Percentiles rank a stretch among this genome's conserved stretches.
Conservation (phyloP, 2,329 filamentous ascomycete genomes). For the Fusarium camptoceras region DNA sequence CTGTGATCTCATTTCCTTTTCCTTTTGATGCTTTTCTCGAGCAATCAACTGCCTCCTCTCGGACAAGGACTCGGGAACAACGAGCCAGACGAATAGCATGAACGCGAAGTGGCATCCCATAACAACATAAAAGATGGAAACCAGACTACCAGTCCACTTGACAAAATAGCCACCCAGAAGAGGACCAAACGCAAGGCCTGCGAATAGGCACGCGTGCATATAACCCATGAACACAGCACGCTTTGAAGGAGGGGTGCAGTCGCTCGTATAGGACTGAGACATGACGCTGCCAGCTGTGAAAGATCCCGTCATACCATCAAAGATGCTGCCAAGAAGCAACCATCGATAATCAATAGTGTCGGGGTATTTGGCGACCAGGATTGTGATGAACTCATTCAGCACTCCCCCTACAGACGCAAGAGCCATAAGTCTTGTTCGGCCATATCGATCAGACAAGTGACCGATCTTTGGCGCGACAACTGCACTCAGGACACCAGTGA, state of each 20-base stretch:
- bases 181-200: conserved; percentile 89
- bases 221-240: conserved; percentile 89
- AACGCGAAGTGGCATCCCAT: conserved; percentile 79
- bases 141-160: conserved; percentile 76
- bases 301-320: conserved; percentile 88
- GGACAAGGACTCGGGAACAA: conserved; percentile 88
- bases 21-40: conserved; percentile 71
- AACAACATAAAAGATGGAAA: conserved; percentile 87
- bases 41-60: conserved; percentile 77
- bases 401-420: conserved; percentile 81
- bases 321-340: conserved; percentile 78
- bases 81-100: conserved; percentile 75
- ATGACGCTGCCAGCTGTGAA: conserved; percentile 85
- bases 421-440: conserved; percentile 79
- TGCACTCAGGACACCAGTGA: conserved; percentile 81
- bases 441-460: conserved; percentile 86
- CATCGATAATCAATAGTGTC: conserved; percentile 80
- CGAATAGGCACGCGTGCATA: conserved; percentile 89
- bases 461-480: conserved; percentile 86
- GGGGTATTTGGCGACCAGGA: conserved; percentile 81
- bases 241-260: conserved; percentile 84
- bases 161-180: conserved; percentile 84
- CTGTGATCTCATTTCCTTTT: conserved; percentile 54
- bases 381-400: conserved; percentile 78
- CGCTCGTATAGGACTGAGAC: conserved; percentile 86